Conservation (phyloP, 192 early-diverging fungal genomes). For the Backusella mclennaniae region DNA sequence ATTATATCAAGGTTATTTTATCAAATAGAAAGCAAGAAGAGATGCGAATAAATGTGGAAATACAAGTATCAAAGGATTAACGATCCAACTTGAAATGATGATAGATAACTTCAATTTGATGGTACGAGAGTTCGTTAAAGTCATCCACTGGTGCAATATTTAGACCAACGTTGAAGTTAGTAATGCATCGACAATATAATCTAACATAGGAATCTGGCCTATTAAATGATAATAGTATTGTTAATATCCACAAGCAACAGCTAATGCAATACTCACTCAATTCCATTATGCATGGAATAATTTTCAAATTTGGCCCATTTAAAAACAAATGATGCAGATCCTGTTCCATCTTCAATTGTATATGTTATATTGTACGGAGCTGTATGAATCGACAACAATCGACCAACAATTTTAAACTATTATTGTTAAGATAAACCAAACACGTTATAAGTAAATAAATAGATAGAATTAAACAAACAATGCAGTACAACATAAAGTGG, state of each 20-base stretch:
- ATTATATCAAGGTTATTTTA: neutral
- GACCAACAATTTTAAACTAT: neutral
- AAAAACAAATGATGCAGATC: slow-evolving; percentile 37
- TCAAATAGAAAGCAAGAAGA: neutral
- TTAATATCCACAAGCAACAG: neutral
- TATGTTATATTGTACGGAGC: slow-evolving; percentile 28
- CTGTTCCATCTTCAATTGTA: slow-evolving; percentile 81
- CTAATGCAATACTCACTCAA: neutral
- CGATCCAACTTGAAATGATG: slow-evolving; percentile 56
- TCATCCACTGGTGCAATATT: slow-evolving; percentile 62
- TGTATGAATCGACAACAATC: neutral
- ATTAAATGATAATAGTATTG: neutral
- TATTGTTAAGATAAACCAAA: neutral
- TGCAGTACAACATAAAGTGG: neutral
- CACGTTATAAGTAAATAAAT: neutral
- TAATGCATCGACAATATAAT: slow-evolving; percentile 48
- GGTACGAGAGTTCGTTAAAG: slow-evolving; percentile 77
- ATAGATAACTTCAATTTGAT: slow-evolving; percentile 65
- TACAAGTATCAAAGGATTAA: slow-evolving; percentile 33
- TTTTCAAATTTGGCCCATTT: neutral
- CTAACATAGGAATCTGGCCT: slow-evolving; percentile 55
- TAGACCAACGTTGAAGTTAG: slow-evolving; percentile 44
- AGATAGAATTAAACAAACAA: neutral
- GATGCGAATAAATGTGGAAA: neutral
- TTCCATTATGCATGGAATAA: neutral